Conservation (phyloP, 805 yeast species). For the Teunomyces panamensis region DNA sequence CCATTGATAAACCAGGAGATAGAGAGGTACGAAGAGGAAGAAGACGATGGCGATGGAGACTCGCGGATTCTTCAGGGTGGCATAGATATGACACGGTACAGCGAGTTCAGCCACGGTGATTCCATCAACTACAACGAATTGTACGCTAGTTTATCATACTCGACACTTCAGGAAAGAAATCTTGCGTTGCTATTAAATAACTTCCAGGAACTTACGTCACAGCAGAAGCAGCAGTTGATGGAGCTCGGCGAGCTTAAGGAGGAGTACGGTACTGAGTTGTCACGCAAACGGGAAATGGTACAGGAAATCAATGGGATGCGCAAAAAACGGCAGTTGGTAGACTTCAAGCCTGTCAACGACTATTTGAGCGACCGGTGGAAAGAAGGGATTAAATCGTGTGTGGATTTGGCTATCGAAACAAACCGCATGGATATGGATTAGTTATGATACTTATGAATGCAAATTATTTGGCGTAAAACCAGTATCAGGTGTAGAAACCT, state of each 20-base stretch:
- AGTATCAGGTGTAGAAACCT: no score
- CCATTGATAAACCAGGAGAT: constrained; percentile 14
- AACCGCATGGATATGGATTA: constrained; percentile 13
- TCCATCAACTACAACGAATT: constrained; percentile 18
- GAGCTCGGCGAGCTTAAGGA: constrained; percentile 22
- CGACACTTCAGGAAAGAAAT: constrained; percentile 39
- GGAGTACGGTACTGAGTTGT: constrained; percentile 11
- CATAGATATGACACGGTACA: constrained; percentile 28
- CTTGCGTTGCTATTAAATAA: constrained; percentile 32
- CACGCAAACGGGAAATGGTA: constrained; percentile 37
- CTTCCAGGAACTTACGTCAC: constrained; percentile 35
- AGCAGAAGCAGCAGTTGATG: constrained; percentile 30
- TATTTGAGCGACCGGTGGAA: constrained; percentile 51
- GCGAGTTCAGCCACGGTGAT: constrained; percentile 10
- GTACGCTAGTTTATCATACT: constrained; percentile 39
- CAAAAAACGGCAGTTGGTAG: constrained; percentile 36
- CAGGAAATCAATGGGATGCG: constrained; percentile 44
- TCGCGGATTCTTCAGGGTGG: constrained; percentile 23
- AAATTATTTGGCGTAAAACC: not conserved
- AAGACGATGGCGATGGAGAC: constrained; percentile 14
- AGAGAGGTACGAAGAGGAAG: constrained; percentile 27
- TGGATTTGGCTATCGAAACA: constrained; percentile 34
- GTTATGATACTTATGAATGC: constrained; percentile 1
- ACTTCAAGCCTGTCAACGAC: constrained; percentile 38
- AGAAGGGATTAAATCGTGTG: constrained; percentile 41